Conservation (phyloP, 805 yeast species). For the Yarrowia keelungensis region DNA sequence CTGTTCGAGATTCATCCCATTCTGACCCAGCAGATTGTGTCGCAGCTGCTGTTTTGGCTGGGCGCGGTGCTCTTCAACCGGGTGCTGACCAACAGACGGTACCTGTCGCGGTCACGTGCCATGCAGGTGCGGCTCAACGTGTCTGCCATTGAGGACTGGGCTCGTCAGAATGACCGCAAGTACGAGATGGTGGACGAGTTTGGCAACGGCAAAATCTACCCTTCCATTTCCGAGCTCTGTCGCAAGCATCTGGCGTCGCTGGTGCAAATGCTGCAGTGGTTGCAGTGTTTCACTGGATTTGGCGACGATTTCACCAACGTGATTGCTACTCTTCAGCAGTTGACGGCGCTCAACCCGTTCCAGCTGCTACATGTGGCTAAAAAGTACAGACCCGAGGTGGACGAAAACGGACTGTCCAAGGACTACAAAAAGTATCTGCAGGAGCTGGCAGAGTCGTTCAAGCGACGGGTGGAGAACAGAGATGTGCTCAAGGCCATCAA, state of each 20-base stretch:
- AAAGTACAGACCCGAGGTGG: conserved; percentile 82
- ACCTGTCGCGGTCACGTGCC: conserved; percentile 81
- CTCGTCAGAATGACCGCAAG: conserved; percentile 68
- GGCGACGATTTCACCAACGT: conserved; percentile 57
- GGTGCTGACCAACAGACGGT: conserved; percentile 69
- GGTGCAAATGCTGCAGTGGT: conserved; percentile 84
- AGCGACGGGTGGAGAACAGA: conserved; percentile 40
- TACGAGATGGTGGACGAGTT: conserved; percentile 51
- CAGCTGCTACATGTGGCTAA: conserved; percentile 76
- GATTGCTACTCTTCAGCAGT: conserved; percentile 59
- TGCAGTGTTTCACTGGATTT: conserved; percentile 81
- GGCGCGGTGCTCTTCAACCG: conserved; percentile 76
- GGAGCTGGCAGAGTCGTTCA: conserved; percentile 49
- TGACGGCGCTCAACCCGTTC: conserved; percentile 66
- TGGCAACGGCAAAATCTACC: conserved; percentile 51
- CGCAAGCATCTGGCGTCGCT: conserved; percentile 72
- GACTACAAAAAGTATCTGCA: conserved; percentile 56
- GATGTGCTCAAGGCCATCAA: conserved; percentile 33
- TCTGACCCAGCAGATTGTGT: conserved; percentile 76
- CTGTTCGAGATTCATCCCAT: conserved; percentile 81
- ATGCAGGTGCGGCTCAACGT: conserved; percentile 87
- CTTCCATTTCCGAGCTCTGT: conserved; percentile 68
- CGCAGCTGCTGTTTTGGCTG: conserved; percentile 80
- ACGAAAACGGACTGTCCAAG: conserved; percentile 71
- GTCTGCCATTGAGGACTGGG: conserved; percentile 92